A percentile compares a stretch with the other conserved stretches of the same genome.
These are phyloP conservation scores for Brassica balearica DNA, from an alignment of 441 rosid species.

Conservation along the genomic window DNA sequence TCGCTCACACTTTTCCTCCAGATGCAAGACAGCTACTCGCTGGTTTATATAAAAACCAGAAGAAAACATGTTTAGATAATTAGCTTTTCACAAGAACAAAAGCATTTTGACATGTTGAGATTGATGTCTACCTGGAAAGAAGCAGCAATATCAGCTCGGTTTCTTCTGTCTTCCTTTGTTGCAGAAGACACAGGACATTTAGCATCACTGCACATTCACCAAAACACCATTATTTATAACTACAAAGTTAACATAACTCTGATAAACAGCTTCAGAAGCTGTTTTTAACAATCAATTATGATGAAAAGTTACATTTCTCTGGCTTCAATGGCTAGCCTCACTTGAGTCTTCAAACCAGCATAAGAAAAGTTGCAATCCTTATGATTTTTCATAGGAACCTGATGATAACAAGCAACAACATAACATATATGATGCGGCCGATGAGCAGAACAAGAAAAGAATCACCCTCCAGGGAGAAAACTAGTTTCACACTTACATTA, in stretches of 20 bases:
- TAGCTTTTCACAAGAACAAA: neutral
- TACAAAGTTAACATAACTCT: no score
- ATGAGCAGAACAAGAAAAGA: neutral
- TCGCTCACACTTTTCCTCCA: constrained; percentile 92
- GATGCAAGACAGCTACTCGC: constrained; percentile 93
- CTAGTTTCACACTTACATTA: constrained; percentile 56
- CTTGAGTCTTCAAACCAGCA: constrained; percentile 98
- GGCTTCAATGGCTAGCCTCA: constrained; percentile 86
- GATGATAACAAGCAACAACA: constrained; percentile 27
- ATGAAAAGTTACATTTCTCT: constrained; percentile 64
- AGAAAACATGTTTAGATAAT: neutral
- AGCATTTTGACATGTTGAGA: neutral
- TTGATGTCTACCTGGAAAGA: constrained; percentile 78
- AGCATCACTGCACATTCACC: constrained; percentile 60
- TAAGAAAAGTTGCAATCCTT: constrained; percentile 95
- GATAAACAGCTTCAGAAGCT: no score
- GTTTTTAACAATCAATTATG: no score
- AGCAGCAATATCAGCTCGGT: constrained; percentile 93
- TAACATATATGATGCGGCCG: neutral
- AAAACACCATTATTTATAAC: constrained; percentile 11
- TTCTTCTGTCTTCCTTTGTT: constrained; percentile 71
- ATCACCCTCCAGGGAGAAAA: neutral
- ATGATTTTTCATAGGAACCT: constrained; percentile 93
- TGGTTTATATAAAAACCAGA: constrained; percentile 43
- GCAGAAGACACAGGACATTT: constrained; percentile 73